Percentiles rank a stretch among this genome's conserved stretches.
Evolutionary conservation across 441 rosid genomes (phyloP).

Genomic region (Geranium incanum): DNA sequence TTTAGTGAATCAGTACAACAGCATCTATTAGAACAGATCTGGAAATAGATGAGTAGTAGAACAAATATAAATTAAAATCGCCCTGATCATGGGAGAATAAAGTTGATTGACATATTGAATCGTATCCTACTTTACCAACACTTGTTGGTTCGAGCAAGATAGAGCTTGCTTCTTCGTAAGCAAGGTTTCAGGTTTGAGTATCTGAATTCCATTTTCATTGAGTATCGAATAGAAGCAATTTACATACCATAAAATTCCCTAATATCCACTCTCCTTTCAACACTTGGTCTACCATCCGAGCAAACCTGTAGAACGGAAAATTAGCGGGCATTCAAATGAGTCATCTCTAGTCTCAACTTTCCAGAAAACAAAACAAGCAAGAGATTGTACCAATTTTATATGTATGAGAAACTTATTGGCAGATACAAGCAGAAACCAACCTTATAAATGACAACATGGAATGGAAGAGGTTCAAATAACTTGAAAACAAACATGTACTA

Average conservation of each 20-base stretch:
- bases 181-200: no score
- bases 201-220: neutral
- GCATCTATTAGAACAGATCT: no score
- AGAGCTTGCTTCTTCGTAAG: no score
- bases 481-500: constrained; percentile 35
- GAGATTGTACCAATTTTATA: neutral
- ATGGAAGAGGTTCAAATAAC: constrained; percentile 42
- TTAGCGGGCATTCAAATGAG: neutral
- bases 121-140: no score
- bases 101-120: no score
- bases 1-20: no score
- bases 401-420: no score
- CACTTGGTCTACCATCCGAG: constrained; percentile 35
- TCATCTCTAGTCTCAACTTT: neutral
- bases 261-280: constrained; percentile 34
- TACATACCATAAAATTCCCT: constrained; percentile 35
- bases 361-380: neutral
- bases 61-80: no score
- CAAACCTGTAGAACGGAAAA: constrained; percentile 30
- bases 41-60: no score
- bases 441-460: constrained; percentile 42
- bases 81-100: no score
- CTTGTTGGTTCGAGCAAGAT: no score
- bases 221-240: no score
- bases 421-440: constrained; percentile 22